Base-by-base conservation (phyloP, 2,329 filamentous ascomycete species). In the Botrytis deweyae region DNA sequence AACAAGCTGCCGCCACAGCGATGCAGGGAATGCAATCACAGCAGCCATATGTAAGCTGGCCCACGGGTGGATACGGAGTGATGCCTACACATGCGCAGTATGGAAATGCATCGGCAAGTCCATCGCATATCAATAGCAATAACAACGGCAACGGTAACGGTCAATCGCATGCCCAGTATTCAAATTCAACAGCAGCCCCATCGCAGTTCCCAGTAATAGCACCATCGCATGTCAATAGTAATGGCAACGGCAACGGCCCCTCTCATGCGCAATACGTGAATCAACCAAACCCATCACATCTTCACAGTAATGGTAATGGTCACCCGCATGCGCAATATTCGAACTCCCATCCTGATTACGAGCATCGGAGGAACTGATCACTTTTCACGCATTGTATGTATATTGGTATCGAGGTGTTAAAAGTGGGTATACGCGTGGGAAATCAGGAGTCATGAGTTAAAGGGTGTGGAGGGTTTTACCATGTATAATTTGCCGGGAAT, bases 1-100 rank as follows among this genome's bases (percentile, higher is more conserved):
- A 66, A n/a, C 66, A 58, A 29, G n/a, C 36, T 5, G 49, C 40
- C 6, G 16, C 36, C 20, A 29, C 55, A 12, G 18, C 55, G 7
- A 62, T 70, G n/a, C 38, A 33, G 40, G 55, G 38, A 46, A 62
- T 70, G 40, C 67, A 70, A 38, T 22, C 38, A 14, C 67, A 62
- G 22, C 67, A 70, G n/a, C 20, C 52, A 22, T 66, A 58, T 44
- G 33, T 55, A n/a, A n/a, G n/a, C n/a, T 72, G 70, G 70, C 25
- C 38, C 6, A 10, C 70, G 20, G 44, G 44, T 49, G 70, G 70
- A 64, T 72, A 55, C n/a, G 61, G 29, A 22, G 44, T 66, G 12
- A 16, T 58, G 2, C 36, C 49, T 29, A 20, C 25, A 22, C 65
- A 16, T 22, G 29, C 65, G 16, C 65, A 16, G 38, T 65, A 58